These are phyloP conservation scores for Trypanosoma lewisi DNA, from an alignment of 208 protist genomes.

Conservation along the genomic window DNA sequence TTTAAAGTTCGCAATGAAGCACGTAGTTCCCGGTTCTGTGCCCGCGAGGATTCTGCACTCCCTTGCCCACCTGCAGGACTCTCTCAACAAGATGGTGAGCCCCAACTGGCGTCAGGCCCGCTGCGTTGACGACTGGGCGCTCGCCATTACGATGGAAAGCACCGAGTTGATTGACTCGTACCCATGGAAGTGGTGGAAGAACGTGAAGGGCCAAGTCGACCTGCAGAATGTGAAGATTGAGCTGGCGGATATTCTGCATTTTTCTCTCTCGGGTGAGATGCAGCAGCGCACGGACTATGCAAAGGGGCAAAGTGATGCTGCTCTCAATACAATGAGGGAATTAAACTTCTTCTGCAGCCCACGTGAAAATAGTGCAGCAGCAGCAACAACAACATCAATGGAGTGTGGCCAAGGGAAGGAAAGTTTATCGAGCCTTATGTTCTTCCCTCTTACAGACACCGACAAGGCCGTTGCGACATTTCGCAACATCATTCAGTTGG, in stretches of 20 bases:
- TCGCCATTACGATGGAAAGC: constrained; percentile 90
- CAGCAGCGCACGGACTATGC: constrained; percentile 34
- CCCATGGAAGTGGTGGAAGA: constrained; percentile 95
- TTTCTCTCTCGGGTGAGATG: constrained; percentile 86
- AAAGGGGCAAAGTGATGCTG: not conserved
- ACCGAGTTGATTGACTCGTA: constrained; percentile 90
- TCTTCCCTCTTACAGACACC: constrained; percentile 65
- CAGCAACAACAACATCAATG: not conserved
- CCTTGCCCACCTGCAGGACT: constrained; percentile 77
- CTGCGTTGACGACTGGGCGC: constrained; percentile 75
- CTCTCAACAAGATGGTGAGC: constrained; percentile 80
- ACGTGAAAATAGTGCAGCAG: not conserved
- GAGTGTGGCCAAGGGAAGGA: not conserved
- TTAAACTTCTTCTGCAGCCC: constrained; percentile 15
- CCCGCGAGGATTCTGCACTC: constrained; percentile 47
- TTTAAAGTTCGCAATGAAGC: constrained; percentile 42
- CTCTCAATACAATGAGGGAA: constrained; percentile 30
- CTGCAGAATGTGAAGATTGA: constrained; percentile 89
- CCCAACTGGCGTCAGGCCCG: constrained; percentile 64
- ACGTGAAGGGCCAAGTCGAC: constrained; percentile 66
- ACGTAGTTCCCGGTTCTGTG: no score
- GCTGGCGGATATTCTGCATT: constrained; percentile 90
- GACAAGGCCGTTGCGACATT: constrained; percentile 80
- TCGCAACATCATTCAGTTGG: constrained; percentile 85
- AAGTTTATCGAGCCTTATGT: constrained; percentile 47